Evolutionary conservation across 805 yeast genomes (phyloP), one percentile per base, ranked within the genome.

Genomic region (Starmerella bacillaris): DNA sequence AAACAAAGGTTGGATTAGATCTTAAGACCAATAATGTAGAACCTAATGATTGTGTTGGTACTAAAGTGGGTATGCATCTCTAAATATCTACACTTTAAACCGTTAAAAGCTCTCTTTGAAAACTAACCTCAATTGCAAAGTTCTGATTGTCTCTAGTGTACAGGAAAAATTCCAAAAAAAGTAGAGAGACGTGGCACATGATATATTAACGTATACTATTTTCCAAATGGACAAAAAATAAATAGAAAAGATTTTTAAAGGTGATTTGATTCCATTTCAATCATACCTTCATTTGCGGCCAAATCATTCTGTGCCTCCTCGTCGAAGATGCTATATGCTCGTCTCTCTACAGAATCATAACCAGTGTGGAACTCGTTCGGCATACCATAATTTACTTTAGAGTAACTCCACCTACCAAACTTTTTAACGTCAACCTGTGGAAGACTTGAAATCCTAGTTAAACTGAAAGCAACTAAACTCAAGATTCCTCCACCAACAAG

Each of bases 401-500:
- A 63, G 37, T 60, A 60, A 8, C 60, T 51, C 63, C 64, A 60
- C 21, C 65, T 51, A 16, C 57, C 53, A 28, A 57, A 50, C 45
- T 58, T 57, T 38, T 51, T 61, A 17, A 44, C 43, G 41, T 52
- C 59, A 27, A 50, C 40, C 20, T 50, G 53, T 12, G 96, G 95
- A 49, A 84, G 59, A 40, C 53, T 54, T 15, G 64, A 68, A 49
- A 74, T 71, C 51, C 72, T 74, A 36, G 80, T 72, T 46, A 73
- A 67, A 41, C 68, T 64, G 56, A 80, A 84, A 21, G 78, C 73
- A 12, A 68, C 54, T 40, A 74, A 66, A 0, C 93, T 72, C 37
- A 89, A 62, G n/a, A 72, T 67, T 2, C 94, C 86, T 17, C 98
- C 98, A n/a, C 80, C 86, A 50, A 80, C 79, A 35, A 86, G 68